Evolutionary conservation across 1,139 yeast species (phyloP).

Genomic region (Yamadazyma blattariae): DNA sequence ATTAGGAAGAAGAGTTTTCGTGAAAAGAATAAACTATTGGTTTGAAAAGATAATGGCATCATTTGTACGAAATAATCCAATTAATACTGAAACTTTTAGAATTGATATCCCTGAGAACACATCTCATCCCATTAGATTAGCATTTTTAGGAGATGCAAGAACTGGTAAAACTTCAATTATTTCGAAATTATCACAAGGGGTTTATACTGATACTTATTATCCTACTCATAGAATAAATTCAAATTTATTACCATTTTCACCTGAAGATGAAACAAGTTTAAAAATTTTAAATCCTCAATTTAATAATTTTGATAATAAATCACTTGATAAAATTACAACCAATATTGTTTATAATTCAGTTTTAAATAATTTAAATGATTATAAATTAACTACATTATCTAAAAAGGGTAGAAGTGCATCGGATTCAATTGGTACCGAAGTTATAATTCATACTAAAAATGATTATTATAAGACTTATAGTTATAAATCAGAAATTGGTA

Average conservation of each 20-base stretch:
- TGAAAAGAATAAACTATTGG: no score
- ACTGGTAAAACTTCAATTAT: constrained; percentile 52
- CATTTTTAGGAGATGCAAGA: constrained; percentile 54
- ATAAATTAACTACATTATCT: constrained; percentile 14
- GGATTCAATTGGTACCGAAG: constrained; percentile 11
- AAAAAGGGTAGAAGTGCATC: constrained; percentile 15
- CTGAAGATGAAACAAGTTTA: constrained; percentile 36
- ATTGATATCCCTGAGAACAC: constrained; percentile 21
- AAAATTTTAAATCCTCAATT: constrained; percentile 8
- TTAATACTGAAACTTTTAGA: constrained; percentile 8
- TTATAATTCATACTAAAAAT: constrained; percentile 16
- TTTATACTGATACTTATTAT: constrained; percentile 57
- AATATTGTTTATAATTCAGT: constrained; percentile 27
- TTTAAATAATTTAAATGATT: constrained; percentile 17
- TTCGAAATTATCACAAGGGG: constrained; percentile 48
- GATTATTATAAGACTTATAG: constrained; percentile 23
- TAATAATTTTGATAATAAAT: background rate
- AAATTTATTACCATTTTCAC: constrained; percentile 50
- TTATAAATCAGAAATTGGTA: constrained; percentile 22
- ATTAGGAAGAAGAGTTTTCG: no score
- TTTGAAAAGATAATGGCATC: no score
- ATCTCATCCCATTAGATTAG: constrained; percentile 48
- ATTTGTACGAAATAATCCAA: constrained; percentile 12
- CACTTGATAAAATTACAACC: constrained; percentile 2
- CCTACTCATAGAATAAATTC: constrained; percentile 61